Evolutionary conservation across 768 basidiomycete genomes (phyloP).

Genomic region (Suillus occidentalis): DNA sequence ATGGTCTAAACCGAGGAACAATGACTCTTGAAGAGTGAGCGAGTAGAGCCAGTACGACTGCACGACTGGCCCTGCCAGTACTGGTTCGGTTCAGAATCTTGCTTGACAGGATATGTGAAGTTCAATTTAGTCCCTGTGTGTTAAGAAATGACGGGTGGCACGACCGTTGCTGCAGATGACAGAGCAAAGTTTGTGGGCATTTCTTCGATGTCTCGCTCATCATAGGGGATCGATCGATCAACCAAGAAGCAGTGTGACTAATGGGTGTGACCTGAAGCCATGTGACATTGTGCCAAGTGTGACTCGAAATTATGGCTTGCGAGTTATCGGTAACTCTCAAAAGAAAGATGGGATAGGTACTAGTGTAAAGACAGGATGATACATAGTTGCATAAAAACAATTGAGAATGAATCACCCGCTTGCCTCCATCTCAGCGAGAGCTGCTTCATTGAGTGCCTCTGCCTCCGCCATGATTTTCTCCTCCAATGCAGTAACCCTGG

Average conservation of each 20-base stretch:
- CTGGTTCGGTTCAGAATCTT: slow-evolving; percentile 2
- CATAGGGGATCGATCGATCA: background rate
- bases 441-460: slow-evolving; percentile 77
- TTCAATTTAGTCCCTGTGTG: background rate
- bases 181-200: background rate
- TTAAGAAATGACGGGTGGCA: background rate
- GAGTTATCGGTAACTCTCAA: background rate
- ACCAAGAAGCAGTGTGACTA: background rate
- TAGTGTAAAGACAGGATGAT: slow-evolving; percentile 5
- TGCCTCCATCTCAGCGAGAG: slow-evolving; percentile 62
- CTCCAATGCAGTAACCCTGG: slow-evolving; percentile 64
- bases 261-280: background rate
- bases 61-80: background rate
- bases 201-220: background rate
- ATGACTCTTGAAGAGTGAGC: background rate
- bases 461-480: slow-evolving; percentile 87
- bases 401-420: slow-evolving; percentile 5
- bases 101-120: background rate
- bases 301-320: background rate
- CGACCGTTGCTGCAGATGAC: background rate
- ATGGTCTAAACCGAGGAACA: background rate
- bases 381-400: slow-evolving; percentile 15
- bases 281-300: background rate
- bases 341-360: background rate
- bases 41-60: background rate